phyloP scores from a whole-genome alignment of 1,284 basidiomycete species.

The Papiliotrema fonsecae region DNA sequence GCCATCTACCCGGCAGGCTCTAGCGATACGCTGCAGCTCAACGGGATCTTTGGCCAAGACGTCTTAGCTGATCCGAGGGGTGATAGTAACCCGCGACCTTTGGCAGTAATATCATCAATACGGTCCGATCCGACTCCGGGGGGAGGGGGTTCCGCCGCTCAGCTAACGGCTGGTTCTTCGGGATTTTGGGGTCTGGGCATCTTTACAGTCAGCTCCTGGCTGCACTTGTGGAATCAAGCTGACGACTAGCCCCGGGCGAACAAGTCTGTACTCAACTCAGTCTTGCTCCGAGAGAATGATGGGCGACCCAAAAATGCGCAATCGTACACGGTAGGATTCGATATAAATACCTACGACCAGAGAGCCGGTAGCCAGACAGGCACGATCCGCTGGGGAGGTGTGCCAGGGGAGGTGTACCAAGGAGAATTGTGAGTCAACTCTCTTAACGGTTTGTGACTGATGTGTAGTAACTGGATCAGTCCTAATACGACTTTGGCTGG shows the following conservation, averaged over 20 bases:
- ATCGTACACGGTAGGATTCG: slow-evolving; percentile 34
- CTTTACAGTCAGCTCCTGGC: slow-evolving; percentile 23
- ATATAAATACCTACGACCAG: slow-evolving; percentile 17
- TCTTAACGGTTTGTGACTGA: neutral
- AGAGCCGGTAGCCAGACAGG: slow-evolving; percentile 20
- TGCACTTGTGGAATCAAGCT: neutral
- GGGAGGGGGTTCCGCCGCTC: slow-evolving; percentile 3
- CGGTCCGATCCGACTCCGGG: neutral
- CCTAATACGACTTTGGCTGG: slow-evolving; percentile 20
- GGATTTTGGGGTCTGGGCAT: slow-evolving; percentile 44
- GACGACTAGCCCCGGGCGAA: slow-evolving; percentile 13
- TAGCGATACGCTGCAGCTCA: slow-evolving; percentile 18
- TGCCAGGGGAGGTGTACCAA: slow-evolving; percentile 20
- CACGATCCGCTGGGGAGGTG: slow-evolving; percentile 42
- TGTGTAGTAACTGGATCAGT: slow-evolving; percentile 37
- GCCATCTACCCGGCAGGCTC: slow-evolving; percentile 25
- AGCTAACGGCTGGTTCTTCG: slow-evolving; percentile 21
- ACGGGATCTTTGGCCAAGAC: slow-evolving; percentile 17
- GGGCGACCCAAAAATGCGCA: slow-evolving; percentile 11
- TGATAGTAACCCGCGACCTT: slow-evolving; percentile 9
- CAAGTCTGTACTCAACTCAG: slow-evolving; percentile 24
- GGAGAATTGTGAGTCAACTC: slow-evolving; percentile 37
- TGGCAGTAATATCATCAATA: neutral
- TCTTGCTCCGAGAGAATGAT: slow-evolving; percentile 14
- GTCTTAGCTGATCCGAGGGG: slow-evolving; percentile 24